A percentile compares a stretch with the other conserved stretches of the same genome.
phyloP scores from a whole-genome alignment of 208 protist species.

The Acanthamoeba royreba region DNA sequence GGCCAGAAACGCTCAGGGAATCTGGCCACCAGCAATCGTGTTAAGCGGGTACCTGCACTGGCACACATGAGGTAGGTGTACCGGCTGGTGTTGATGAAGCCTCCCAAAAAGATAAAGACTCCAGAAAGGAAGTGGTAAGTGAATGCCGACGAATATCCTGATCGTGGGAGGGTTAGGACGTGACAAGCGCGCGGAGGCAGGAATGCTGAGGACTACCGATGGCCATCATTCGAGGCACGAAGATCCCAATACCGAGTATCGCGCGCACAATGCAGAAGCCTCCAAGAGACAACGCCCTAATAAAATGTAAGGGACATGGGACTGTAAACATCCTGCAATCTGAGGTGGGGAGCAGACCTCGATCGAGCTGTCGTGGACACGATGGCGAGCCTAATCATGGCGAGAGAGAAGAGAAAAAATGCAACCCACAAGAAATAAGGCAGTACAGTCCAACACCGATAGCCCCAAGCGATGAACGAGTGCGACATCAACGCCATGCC shows the following conservation, averaged over 20 bases:
- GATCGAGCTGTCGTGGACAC: background rate
- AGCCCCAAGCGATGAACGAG: slow-evolving; percentile 36
- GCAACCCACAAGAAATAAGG: background rate
- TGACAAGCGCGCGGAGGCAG: background rate
- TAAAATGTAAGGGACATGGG: background rate
- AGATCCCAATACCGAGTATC: background rate
- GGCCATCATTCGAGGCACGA: slow-evolving; percentile 22
- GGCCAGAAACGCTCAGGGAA: slow-evolving; percentile 16
- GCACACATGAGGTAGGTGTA: background rate
- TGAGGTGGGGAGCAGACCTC: background rate
- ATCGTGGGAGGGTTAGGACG: background rate
- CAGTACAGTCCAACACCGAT: slow-evolving; percentile 12
- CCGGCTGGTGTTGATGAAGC: slow-evolving; percentile 13
- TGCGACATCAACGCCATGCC: slow-evolving; percentile 15
- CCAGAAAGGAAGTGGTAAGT: slow-evolving; percentile 1
- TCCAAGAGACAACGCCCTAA: background rate
- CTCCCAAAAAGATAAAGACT: slow-evolving; percentile 2
- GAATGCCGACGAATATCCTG: background rate
- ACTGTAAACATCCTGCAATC: background rate
- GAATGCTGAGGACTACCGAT: background rate
- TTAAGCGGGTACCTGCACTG: background rate
- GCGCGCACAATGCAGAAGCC: background rate
- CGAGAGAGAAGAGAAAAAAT: slow-evolving; percentile 32
- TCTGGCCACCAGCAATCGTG: background rate
- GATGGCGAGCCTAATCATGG: background rate